Evolutionary conservation across 2,329 filamentous ascomycete species (phyloP), one percentile per base, ranked within the genome.

Genomic region (Microascus cirrosus): DNA sequence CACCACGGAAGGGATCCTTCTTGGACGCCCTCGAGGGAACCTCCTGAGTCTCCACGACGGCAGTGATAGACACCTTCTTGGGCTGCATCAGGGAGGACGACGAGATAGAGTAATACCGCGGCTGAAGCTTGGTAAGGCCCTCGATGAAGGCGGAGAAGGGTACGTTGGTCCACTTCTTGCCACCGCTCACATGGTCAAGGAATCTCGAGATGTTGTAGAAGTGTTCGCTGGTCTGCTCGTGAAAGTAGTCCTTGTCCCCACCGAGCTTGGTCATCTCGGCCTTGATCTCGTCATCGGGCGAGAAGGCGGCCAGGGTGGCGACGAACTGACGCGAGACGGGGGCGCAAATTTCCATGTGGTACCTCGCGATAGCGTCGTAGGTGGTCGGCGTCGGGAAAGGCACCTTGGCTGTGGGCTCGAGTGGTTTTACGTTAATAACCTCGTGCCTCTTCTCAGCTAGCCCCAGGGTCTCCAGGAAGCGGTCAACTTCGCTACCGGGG

Each of bases 61-160:
- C 93, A 18, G 94, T 99, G 66, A 99, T 88, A 60, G 94, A 90
- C 63, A 99, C 91, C 76, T 91, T 93, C 74, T 95, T 86, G 70
- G 94, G 92, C 70, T 99, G 92, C 18, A 95, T 92, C 10, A 91
- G 72, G 7, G 94, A 96, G 1, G 94, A 97, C 1, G 95, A 99
- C 2, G 94, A 99, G 71, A 99, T 99, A 55, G 95, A 99, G 78
- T 99, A 99, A 80, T 97, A 99, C 55, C 94, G 90, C 45, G 94
- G 93, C 73, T 99, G 94, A 59, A 99, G 84, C 78, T 96, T 97
- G 74, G 86, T 89, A 61, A 99, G 74, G 63, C 90, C 89, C 78
- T 99, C 94, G 63, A 99, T 91, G 65, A 97, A 85, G 65, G 92
- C 85, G 10, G 94, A 96, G 75, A 99, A 97, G 18, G 94, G 95